Evolutionary conservation across 1,139 yeast species (phyloP), one percentile per base, ranked within the genome.

Genomic region (Nadsonia starkeyi-henricii): DNA sequence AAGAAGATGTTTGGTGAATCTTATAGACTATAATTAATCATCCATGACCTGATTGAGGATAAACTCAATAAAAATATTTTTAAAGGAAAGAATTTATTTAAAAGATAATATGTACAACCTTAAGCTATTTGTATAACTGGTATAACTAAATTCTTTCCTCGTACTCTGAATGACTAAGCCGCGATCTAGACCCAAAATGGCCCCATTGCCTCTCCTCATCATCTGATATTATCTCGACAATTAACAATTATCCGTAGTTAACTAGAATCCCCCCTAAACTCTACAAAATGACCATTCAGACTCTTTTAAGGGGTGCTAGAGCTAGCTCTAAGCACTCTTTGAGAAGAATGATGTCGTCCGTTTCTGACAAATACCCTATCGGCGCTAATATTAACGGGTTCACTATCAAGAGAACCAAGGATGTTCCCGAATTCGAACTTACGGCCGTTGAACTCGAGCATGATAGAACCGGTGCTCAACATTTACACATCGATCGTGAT

Each of bases 1-100:
- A 89, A 70, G 98, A 91, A 70, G 98, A 91, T 73, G 96, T 91
- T 23, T 91, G 98, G 97, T 89, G 69, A 54, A 53, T n/a, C 46
- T 13, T 23, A 23, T 23, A 23, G 28, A 37, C 28, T 23, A 23
- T 9, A 23, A 9, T 23, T 23, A 23, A 23, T 23, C 9, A 23
- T 23, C 28, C 9, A 23, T 23, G 28, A 23, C 28, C 9, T 23
- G 28, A 23, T 23, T n/a, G n/a, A n/a, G n/a, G n/a, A n/a, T n/a
- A n/a, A n/a, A n/a, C n/a, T n/a, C n/a, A n/a, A n/a, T n/a, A n/a
- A n/a, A n/a, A n/a, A n/a, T n/a, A n/a, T n/a, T n/a, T n/a, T n/a
- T n/a, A n/a, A n/a, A n/a, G n/a, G n/a, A n/a, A n/a, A n/a, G n/a
- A n/a, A n/a, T n/a, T n/a, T n/a, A n/a, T n/a, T n/a, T n/a, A n/a